Conservation (phyloP, 352 stramenopile species). For the Elongisporangium undulatum region DNA sequence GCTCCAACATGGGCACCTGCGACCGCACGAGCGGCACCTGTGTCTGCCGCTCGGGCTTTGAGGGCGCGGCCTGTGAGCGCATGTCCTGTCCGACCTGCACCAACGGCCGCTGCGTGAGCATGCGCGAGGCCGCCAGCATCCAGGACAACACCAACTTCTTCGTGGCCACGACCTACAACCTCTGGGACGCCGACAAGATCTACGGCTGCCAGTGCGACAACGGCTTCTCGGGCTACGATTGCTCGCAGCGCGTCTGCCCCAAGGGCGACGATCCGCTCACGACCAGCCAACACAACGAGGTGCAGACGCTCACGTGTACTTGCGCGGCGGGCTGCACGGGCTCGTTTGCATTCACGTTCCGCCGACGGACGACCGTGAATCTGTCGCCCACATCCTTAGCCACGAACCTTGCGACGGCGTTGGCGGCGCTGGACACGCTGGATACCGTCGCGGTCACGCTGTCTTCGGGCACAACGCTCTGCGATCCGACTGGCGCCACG, state of each 20-base stretch:
- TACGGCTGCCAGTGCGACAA: conserved; percentile 75
- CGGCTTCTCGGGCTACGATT: conserved; percentile 60
- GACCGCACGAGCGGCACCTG: conserved; percentile 65
- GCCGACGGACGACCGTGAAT: conserved; percentile 50
- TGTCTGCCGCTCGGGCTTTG: conserved; percentile 50
- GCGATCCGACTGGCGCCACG: conserved; percentile 16
- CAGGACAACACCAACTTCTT: conserved; percentile 72
- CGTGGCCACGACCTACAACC: conserved; percentile 41
- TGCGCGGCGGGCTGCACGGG: conserved; percentile 45
- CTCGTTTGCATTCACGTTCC: conserved; percentile 61
- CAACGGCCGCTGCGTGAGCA: conserved; percentile 65
- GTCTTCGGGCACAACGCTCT: conserved; percentile 21
- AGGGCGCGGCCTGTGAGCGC: conserved; percentile 73
- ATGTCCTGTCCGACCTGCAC: conserved; percentile 55
- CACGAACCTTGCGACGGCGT: conserved; percentile 29
- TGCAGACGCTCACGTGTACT: conserved; percentile 46
- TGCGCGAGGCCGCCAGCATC: conserved; percentile 53
- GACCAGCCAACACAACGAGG: conserved; percentile 21
- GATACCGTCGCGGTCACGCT: conserved; percentile 34
- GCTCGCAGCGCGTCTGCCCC: conserved; percentile 47
- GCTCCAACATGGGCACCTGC: conserved; percentile 81
- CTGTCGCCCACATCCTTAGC: conserved; percentile 30
- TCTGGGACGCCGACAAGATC: conserved; percentile 78
- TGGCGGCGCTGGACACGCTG: conserved; percentile 62
- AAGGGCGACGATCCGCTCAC: conserved; percentile 64